phyloP scores from a whole-genome alignment of 2,329 filamentous ascomycete genomes.

The Aureobasidium sp. region DNA sequence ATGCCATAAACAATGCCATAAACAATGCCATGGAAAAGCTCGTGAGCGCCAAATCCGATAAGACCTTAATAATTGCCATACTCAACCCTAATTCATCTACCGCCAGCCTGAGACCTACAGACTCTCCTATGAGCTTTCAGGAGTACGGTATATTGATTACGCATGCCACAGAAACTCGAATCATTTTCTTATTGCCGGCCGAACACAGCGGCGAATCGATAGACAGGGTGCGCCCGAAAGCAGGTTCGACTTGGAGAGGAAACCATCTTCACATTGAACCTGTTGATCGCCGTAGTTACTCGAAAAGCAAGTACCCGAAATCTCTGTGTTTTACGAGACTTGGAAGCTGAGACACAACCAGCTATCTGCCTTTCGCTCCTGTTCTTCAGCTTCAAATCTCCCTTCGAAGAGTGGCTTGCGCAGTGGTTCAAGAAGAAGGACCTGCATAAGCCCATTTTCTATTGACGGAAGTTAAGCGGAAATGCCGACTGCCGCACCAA shows the following conservation, averaged over 20 bases:
- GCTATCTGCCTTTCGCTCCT: neutral
- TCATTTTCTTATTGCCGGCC: neutral
- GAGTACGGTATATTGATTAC: neutral
- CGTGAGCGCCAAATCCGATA: too few relatives aligned
- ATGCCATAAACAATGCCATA: too few relatives aligned
- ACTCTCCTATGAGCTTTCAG: neutral
- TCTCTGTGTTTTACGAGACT: neutral
- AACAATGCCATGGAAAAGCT: too few relatives aligned
- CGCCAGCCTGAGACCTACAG: neutral
- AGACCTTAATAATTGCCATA: too few relatives aligned
- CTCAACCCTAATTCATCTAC: neutral
- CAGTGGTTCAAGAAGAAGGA: constrained; percentile 1
- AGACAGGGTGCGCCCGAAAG: neutral
- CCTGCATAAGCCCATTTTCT: constrained; percentile 7
- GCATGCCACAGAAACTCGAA: neutral
- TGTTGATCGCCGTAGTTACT: neutral
- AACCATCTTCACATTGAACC: neutral
- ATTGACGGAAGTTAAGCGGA: constrained; percentile 1
- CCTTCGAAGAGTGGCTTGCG: neutral
- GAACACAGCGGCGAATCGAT: neutral
- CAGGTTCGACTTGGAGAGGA: neutral
- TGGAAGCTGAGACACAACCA: neutral
- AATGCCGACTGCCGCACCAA: constrained; percentile 5
- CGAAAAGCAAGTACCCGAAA: neutral
- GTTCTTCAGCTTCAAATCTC: neutral